Evolutionary conservation across 768 basidiomycete genomes (phyloP).

Genomic region (Podaxis sp.): DNA sequence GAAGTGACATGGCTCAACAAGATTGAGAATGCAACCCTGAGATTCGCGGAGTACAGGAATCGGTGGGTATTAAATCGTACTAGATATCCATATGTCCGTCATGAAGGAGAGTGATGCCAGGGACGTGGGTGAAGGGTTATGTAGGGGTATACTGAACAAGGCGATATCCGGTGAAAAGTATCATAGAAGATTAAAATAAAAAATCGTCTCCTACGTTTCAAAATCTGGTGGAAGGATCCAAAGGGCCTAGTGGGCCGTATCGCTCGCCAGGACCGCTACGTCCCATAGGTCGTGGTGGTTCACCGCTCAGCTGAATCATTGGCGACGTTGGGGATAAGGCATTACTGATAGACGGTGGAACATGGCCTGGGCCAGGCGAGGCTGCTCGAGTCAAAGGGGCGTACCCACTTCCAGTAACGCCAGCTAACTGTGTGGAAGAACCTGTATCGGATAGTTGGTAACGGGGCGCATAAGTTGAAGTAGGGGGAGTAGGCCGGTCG

Average conservation of each 20-base stretch:
- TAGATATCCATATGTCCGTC: slow-evolving; percentile 34
- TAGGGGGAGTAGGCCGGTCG: slow-evolving; percentile 56
- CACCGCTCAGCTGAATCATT: slow-evolving; percentile 27
- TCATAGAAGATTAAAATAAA: slow-evolving; percentile 25
- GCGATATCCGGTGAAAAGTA: slow-evolving; percentile 29
- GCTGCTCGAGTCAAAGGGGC: slow-evolving; percentile 51
- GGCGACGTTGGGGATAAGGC: slow-evolving; percentile 43
- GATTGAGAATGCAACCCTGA: slow-evolving; percentile 13
- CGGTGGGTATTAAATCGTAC: slow-evolving; percentile 34
- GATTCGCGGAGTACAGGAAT: slow-evolving; percentile 19
- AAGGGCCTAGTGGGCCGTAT: slow-evolving; percentile 59
- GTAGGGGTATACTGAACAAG: slow-evolving; percentile 40
- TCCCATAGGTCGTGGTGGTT: slow-evolving; percentile 16
- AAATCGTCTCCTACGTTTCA: slow-evolving; percentile 29
- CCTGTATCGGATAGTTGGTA: slow-evolving; percentile 62
- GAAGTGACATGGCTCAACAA: slow-evolving; percentile 17
- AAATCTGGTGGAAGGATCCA: slow-evolving; percentile 59
- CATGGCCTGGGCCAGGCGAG: slow-evolving; percentile 34
- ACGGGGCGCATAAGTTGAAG: slow-evolving; percentile 45
- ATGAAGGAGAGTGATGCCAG: slow-evolving; percentile 22
- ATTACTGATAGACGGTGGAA: slow-evolving; percentile 28
- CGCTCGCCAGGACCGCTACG: slow-evolving; percentile 32
- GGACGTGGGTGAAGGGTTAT: slow-evolving; percentile 30
- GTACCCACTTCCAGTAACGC: slow-evolving; percentile 51
- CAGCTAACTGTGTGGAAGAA: slow-evolving; percentile 42